A percentile compares a stretch with the other conserved stretches of the same genome.
Evolutionary conservation across 345 rosid species (phyloP).

Genomic region (Camelina hispida): DNA sequence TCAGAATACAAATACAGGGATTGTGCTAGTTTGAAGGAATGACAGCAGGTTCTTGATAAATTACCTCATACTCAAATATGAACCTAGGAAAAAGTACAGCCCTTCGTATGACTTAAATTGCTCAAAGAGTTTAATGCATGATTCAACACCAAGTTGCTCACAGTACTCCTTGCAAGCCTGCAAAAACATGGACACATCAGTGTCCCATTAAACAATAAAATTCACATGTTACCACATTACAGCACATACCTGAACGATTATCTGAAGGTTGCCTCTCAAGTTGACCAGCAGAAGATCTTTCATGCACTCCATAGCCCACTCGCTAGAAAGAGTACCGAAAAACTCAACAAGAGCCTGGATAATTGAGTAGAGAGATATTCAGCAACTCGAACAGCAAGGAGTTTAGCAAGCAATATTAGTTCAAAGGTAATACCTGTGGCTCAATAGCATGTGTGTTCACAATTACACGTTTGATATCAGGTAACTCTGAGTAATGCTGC

Average conservation of each 20-base stretch:
- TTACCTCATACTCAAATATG: conserved; percentile 97
- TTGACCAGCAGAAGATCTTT: conserved; percentile 96
- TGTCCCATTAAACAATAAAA: conserved; percentile 15
- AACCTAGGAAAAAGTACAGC: conserved; percentile 94
- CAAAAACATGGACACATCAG: conserved; percentile 44
- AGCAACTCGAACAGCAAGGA: conserved; percentile 22
- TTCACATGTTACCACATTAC: conserved; percentile 21
- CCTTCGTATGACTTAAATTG: conserved; percentile 99
- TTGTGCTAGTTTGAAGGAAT: conserved; percentile 30
- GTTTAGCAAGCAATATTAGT: conserved; percentile 30
- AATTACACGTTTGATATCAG: conserved; percentile 98
- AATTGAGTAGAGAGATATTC: conserved; percentile 20
- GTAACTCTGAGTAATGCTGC: conserved; percentile 98
- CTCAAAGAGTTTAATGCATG: conserved; percentile 97
- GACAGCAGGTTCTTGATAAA: conserved; percentile 30
- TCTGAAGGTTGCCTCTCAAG: conserved; percentile 97
- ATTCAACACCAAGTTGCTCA: conserved; percentile 95
- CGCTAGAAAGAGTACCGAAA: conserved; percentile 97
- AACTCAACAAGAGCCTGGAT: conserved; percentile 95
- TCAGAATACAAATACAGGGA: conserved; percentile 10
- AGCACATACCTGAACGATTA: conserved; percentile 89
- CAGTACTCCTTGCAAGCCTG: conserved; percentile 99
- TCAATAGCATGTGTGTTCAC: conserved; percentile 99
- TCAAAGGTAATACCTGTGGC: conserved; percentile 75
- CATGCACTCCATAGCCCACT: conserved; percentile 99